Evolutionary conservation across 768 basidiomycete species (phyloP), one percentile per base, ranked within the genome.

Genomic region (Suillus lakei): DNA sequence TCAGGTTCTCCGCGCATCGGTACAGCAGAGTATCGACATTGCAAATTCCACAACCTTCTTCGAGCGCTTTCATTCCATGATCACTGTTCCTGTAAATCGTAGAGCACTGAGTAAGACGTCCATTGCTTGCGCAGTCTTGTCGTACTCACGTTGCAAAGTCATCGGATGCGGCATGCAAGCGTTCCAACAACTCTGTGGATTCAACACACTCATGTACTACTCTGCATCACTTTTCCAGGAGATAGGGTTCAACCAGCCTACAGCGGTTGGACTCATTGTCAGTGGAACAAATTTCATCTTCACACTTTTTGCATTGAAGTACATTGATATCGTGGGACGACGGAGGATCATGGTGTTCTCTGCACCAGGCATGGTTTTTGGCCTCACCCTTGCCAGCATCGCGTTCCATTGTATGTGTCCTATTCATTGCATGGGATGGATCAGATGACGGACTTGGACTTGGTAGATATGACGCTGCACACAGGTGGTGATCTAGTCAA

Each of bases 241-340:
- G 67, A 90, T 94, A 58, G 93, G 93, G 0, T 94, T 94, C 78
- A 80, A 91, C 72, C 90, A 95, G 71, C 89, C 93, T 0, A 92
- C 91, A 3, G 91, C 91, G 0, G 91, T 93, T 34, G 91, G 92
- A 0, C 84, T 93, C 36, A 90, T 93, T 70, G 81, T 93, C 36
- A 90, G 91, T 0, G 88, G 88, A 8, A 92, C 91, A 32, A 92
- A 93, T 76, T 92, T 92, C 73, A 69, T 91, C 55, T 92, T 91
- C 77, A 92, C 92, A 0, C 81, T 93, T 63, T 77, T 93, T 55
- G 91, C 92, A 1, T 82, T 94, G 44, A 87, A 85, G 39, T 77
- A 70, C 79, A 91, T 92, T 60, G 92, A 92, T 73, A 84, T 84
- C 38, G 82, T 91, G 60, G 91, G 92, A 12, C 78, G 92, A 41